Conservation (phyloP, 306 rosid genomes). For the Quillaja saponaria region DNA sequence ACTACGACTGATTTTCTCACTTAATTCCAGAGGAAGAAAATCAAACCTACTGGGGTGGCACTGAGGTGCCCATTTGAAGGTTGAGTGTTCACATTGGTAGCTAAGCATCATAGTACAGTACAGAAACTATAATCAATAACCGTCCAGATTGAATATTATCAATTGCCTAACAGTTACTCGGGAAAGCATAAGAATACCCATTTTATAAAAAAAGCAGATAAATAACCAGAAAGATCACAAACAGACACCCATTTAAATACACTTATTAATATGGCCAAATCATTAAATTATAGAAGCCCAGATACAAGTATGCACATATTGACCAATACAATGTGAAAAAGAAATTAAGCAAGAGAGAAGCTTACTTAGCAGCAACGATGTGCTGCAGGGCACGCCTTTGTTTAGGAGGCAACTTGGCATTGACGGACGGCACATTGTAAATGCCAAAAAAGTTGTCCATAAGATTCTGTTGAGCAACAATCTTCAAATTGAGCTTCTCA, state of each 20-base stretch:
- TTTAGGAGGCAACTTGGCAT: slow-evolving; percentile 38
- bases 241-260: background rate
- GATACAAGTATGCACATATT: too few relatives aligned
- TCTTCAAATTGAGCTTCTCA: slow-evolving; percentile 46
- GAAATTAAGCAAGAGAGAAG: slow-evolving; percentile 6
- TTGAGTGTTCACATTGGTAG: too few relatives aligned
- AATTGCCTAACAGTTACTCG: too few relatives aligned
- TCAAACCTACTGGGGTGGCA: background rate
- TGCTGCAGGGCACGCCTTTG: slow-evolving; percentile 67
- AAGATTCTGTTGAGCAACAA: slow-evolving; percentile 52
- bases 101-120: too few relatives aligned
- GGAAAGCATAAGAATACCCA: too few relatives aligned
- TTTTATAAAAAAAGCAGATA: too few relatives aligned
- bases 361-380: slow-evolving; percentile 61
- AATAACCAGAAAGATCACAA: background rate
- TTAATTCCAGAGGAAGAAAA: background rate
- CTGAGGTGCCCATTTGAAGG: background rate
- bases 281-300: too few relatives aligned
- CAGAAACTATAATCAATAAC: too few relatives aligned
- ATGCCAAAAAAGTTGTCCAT: slow-evolving; percentile 68
- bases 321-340: background rate
- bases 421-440: slow-evolving; percentile 56
- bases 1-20: too few relatives aligned
- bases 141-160: too few relatives aligned
- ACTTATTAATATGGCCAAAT: background rate